A percentile compares a stretch with the other conserved stretches of the same genome.
phyloP scores from a whole-genome alignment of 208 protist species.

The Leptomonas seymouri region DNA sequence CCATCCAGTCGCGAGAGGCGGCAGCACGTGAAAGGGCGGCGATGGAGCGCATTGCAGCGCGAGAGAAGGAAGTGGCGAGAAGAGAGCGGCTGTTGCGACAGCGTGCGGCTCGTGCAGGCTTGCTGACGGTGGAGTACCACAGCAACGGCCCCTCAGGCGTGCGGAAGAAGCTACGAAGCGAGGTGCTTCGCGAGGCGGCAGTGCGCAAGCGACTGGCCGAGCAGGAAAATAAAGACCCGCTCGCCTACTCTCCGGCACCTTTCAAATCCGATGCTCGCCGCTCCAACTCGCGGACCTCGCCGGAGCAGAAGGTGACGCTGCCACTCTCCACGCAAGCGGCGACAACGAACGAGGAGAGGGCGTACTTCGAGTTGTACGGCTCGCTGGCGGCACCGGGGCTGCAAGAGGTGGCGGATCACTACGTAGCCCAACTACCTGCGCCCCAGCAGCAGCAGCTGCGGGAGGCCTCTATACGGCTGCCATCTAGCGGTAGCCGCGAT shows the following conservation, averaged over 20 bases:
- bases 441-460: conserved; percentile 35
- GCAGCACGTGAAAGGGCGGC: conserved; percentile 37
- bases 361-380: conserved; percentile 28
- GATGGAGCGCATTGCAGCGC: conserved; percentile 41
- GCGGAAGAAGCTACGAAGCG: conserved; percentile 50
- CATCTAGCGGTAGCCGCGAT: conserved; percentile 17
- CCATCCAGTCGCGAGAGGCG: conserved; percentile 55
- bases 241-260: conserved; percentile 54
- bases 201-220: conserved; percentile 55
- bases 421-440: conserved; percentile 25
- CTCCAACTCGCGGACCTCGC: conserved; percentile 22
- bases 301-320: background rate
- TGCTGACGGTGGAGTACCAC: conserved; percentile 37
- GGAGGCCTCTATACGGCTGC: conserved; percentile 23
- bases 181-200: conserved; percentile 68
- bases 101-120: conserved; percentile 16
- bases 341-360: conserved; percentile 17
- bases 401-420: conserved; percentile 30
- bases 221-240: conserved; percentile 44
- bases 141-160: conserved; percentile 17
- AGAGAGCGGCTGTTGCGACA: conserved; percentile 42
- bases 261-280: conserved; percentile 40
- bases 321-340: background rate
- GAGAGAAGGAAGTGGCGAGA: conserved; percentile 42
- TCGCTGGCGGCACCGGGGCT: conserved; percentile 13